Conservation (phyloP, 225 moss, liverwort and hornwort genomes). For the Bryum argenteum region DNA sequence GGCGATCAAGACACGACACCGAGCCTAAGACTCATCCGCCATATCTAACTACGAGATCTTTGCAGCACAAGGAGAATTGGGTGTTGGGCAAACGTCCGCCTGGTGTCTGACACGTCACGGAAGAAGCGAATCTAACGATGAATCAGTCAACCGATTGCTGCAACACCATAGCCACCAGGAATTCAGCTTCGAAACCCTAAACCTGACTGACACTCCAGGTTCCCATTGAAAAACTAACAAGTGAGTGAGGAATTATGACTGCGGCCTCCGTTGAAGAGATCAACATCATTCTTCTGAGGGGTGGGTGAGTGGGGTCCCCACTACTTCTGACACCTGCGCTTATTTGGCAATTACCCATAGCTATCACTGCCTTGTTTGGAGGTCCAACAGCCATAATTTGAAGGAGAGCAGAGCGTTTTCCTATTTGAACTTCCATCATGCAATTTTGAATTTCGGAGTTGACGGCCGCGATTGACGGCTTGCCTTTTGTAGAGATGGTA, state of each 20-base stretch:
- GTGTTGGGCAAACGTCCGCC: neutral
- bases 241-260: neutral
- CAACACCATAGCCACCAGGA: neutral
- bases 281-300: no score
- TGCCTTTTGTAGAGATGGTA: neutral
- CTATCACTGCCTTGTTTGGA: conserved; percentile 24
- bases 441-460: conserved; percentile 19
- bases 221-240: neutral
- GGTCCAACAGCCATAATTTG: conserved; percentile 36
- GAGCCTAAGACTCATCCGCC: neutral
- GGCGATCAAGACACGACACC: neutral
- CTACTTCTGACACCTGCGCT: neutral
- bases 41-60: neutral
- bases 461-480: conserved; percentile 27
- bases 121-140: conserved; percentile 22
- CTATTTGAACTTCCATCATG: conserved; percentile 22
- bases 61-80: neutral
- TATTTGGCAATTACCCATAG: neutral
- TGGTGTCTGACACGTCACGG: conserved; percentile 34
- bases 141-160: conserved; percentile 26
- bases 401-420: neutral
- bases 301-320: neutral
- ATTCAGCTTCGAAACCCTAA: neutral
- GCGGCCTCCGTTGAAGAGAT: no score
- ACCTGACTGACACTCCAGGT: neutral